These are phyloP conservation scores for Nematocida ironsii DNA, from an alignment of 371 early-diverging fungal species.

Conservation along the genomic window DNA sequence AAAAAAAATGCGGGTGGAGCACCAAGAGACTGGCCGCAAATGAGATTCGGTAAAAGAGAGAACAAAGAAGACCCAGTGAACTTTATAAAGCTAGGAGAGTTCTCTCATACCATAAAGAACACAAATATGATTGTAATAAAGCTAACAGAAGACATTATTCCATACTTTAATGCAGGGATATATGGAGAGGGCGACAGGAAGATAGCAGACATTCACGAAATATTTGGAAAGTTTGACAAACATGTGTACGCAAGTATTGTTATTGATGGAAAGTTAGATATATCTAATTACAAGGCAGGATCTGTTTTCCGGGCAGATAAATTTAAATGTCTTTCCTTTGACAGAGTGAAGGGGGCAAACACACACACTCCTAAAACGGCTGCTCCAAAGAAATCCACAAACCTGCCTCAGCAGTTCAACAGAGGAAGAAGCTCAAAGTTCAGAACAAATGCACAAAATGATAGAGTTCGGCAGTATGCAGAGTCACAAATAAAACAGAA, in stretches of 20 bases:
- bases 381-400: not conserved
- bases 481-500: slow-evolving; percentile 5
- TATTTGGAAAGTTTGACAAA: slow-evolving; percentile 49
- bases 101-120: slow-evolving; percentile 39
- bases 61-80: slow-evolving; percentile 25
- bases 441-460: slow-evolving; percentile 36
- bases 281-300: slow-evolving; percentile 11
- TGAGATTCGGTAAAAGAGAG: slow-evolving; percentile 42
- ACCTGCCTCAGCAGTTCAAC: slow-evolving; percentile 17
- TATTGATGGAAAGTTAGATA: slow-evolving; percentile 31
- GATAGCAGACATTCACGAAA: slow-evolving; percentile 43
- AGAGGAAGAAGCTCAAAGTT: slow-evolving; percentile 38
- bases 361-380: not conserved
- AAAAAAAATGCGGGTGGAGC: not conserved
- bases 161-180: slow-evolving; percentile 55
- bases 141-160: slow-evolving; percentile 39
- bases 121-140: slow-evolving; percentile 39
- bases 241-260: slow-evolving; percentile 43
- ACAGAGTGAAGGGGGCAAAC: slow-evolving; percentile 55
- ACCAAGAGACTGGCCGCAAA: slow-evolving; percentile 45
- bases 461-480: slow-evolving; percentile 15
- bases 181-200: slow-evolving; percentile 56
- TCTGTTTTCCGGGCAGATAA: slow-evolving; percentile 43
- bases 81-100: slow-evolving; percentile 46
- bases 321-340: slow-evolving; percentile 49